phyloP scores from a whole-genome alignment of 1,284 basidiomycete species.

The Cutaneotrichosporon sp. region DNA sequence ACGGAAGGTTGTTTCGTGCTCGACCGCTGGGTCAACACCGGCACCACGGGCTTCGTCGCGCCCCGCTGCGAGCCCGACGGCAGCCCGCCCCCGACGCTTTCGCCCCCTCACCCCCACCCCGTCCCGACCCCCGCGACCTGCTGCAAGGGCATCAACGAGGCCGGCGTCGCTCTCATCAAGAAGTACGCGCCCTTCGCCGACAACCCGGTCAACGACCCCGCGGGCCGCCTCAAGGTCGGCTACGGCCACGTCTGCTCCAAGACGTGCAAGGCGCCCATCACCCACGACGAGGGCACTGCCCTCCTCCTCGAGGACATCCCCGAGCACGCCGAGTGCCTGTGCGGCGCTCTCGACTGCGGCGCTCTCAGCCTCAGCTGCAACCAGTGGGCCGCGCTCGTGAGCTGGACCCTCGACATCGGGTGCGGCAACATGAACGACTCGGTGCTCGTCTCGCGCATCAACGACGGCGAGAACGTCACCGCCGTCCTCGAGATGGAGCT shows the following conservation, averaged over 20 bases:
- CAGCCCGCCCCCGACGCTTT: no score
- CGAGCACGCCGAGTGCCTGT: neutral
- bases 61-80: neutral
- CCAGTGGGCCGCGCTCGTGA: neutral
- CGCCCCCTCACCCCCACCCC: no score
- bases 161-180: slow-evolving; percentile 12
- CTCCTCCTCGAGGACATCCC: neutral
- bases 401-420: neutral
- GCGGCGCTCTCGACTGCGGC: neutral
- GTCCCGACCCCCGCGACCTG: neutral
- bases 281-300: no score
- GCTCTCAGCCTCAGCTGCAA: neutral
- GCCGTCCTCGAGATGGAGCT: neutral
- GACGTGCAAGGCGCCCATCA: no score
- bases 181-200: slow-evolving; percentile 8
- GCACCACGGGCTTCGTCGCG: neutral
- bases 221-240: neutral
- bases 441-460: neutral
- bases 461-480: neutral
- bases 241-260: no score
- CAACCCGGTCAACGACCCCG: neutral
- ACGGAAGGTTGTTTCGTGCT: slow-evolving; percentile 6
- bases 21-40: slow-evolving; percentile 13
- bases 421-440: neutral
- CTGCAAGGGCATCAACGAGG: slow-evolving; percentile 10